Evolutionary conservation across 2,329 filamentous ascomycete species (phyloP).

Genomic region (Calonectria hawksworthii): DNA sequence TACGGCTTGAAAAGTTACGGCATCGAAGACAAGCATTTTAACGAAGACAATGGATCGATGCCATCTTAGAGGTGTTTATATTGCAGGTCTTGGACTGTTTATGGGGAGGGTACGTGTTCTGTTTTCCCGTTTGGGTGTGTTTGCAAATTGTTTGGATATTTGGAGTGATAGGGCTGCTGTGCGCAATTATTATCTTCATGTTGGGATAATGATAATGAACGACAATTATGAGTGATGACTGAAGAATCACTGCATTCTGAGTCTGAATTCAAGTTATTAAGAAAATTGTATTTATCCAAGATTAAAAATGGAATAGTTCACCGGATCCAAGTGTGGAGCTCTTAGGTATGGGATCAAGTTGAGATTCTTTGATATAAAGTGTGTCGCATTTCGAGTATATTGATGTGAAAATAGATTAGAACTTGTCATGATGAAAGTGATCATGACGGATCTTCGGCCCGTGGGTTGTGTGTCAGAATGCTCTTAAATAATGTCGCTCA

Average conservation of each 20-base stretch:
- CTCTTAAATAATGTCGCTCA: neutral
- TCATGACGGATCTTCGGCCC: constrained; percentile 12
- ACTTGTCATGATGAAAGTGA: neutral
- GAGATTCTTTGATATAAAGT: neutral
- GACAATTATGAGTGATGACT: constrained; percentile 51
- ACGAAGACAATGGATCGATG: constrained; percentile 35
- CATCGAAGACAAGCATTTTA: constrained; percentile 41
- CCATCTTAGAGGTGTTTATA: constrained; percentile 33
- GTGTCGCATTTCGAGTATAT: neutral
- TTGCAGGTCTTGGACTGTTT: constrained; percentile 33
- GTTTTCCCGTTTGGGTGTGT: constrained; percentile 26
- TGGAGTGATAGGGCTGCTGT: neutral
- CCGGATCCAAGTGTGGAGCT: neutral
- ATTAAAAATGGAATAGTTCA: constrained; percentile 18
- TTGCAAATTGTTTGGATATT: constrained; percentile 27
- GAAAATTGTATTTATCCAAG: constrained; percentile 8
- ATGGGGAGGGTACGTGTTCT: constrained; percentile 16
- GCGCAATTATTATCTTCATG: constrained; percentile 36
- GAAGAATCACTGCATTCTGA: constrained; percentile 46
- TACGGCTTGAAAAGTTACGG: constrained; percentile 30
- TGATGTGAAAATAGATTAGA: neutral
- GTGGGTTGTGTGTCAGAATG: neutral
- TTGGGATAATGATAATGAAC: constrained; percentile 52
- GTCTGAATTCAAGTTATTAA: constrained; percentile 44
- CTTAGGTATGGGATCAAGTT: neutral